Conservation (phyloP, 192 early-diverging fungal genomes). For the Anaeromyces robustus region DNA sequence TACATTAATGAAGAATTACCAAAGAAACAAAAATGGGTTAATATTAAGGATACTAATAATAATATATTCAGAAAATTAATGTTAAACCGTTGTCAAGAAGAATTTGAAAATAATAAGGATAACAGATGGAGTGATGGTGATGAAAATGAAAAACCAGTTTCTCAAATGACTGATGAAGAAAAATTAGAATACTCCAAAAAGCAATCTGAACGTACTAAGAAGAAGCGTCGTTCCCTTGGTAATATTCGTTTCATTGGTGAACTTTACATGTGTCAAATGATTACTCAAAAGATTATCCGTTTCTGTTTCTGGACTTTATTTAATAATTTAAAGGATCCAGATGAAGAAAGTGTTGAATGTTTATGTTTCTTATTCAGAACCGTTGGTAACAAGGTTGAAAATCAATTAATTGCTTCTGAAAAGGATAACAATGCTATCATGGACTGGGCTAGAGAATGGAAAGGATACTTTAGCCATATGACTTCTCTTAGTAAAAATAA, state of each 20-base stretch:
- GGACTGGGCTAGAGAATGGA: not conserved
- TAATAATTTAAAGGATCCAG: slow-evolving; percentile 49
- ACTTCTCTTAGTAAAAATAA: slow-evolving; percentile 47
- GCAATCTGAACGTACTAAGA: slow-evolving; percentile 61
- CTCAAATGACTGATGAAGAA: slow-evolving; percentile 45
- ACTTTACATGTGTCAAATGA: slow-evolving; percentile 75
- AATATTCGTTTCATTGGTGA: slow-evolving; percentile 90
- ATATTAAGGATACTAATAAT: slow-evolving; percentile 15
- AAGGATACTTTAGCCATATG: slow-evolving; percentile 64
- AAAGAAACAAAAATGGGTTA: slow-evolving; percentile 35
- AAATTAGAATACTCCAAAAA: slow-evolving; percentile 34
- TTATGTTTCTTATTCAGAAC: slow-evolving; percentile 83
- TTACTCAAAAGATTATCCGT: slow-evolving; percentile 90
- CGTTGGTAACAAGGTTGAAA: slow-evolving; percentile 47
- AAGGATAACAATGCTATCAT: not conserved
- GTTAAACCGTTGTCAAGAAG: slow-evolving; percentile 85
- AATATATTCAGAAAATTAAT: slow-evolving; percentile 75
- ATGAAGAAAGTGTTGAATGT: slow-evolving; percentile 90
- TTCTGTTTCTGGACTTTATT: slow-evolving; percentile 37
- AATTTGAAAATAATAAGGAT: slow-evolving; percentile 69
- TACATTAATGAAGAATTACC: slow-evolving; percentile 42
- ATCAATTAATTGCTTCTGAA: slow-evolving; percentile 43
- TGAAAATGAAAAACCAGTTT: slow-evolving; percentile 17
- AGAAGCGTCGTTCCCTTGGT: slow-evolving; percentile 88
- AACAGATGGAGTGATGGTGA: slow-evolving; percentile 45